Base-by-base conservation (phyloP, 1,139 yeast species). In the Yamadazyma atmosphaerica region DNA sequence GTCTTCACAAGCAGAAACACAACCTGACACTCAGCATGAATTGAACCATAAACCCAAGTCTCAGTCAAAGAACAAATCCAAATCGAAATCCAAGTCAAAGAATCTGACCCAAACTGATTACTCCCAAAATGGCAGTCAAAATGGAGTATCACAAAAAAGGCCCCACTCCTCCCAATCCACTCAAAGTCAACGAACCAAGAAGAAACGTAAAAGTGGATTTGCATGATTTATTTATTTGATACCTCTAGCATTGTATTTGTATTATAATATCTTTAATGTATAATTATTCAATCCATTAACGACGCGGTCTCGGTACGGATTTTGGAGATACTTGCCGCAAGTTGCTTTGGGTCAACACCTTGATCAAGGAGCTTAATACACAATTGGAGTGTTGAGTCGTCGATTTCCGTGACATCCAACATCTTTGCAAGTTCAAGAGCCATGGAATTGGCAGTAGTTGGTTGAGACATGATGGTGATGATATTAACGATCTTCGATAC, bases 361-460 rank as follows among this genome's bases (percentile, higher is more conserved):
- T 64, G 63, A 41, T 68, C 73, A 26, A 68, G 43, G 24, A 68
- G 46, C 38, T 64, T 65, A n/a, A 65, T 44, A 40, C 73, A 68
- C 26, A 68, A 50, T 39, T 57, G 63, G 15, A 68, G 40, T 0
- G 66, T 61, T 0, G 63, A 32, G 15, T 58, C 65, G 39, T 66
- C 67, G 4, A 67, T 45, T 31, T 54, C 58, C 1, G 38, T 40
- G 4, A 65, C 50, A 22, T 53, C 49, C 37, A 67, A 46, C 13
- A 64, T 26, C 23, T 42, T 53, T 4, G 70, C 64, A 13, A 67
- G 46, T 32, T 65, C 62, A 11, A 49, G 37, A 2, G 64, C 49
- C 34, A 57, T 42, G n/a, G 35, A 36, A 36, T 59, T 58, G n/a
- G 42, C 34, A 21, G 33, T 19, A n/a, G 16, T 7, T 19, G 10